These are phyloP conservation scores for Escallonia rubra DNA, from an alignment of 129 eudicot species.

Conservation along the genomic window DNA sequence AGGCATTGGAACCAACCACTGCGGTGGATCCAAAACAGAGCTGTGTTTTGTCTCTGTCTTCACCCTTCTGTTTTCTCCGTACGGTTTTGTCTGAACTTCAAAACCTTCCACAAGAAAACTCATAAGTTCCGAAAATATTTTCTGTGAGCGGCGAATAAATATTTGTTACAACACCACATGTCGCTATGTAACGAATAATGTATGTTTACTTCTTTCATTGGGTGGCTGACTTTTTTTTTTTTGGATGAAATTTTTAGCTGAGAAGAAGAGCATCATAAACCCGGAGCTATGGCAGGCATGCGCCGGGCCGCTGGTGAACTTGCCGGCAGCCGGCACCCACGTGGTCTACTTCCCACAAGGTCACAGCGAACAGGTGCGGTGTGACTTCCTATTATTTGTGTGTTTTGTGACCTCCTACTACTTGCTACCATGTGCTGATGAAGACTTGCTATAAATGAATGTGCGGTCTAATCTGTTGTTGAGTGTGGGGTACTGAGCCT, in stretches of 20 bases:
- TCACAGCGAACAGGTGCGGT: slow-evolving; percentile 84
- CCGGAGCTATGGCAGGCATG: slow-evolving; percentile 96
- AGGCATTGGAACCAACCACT: slow-evolving; percentile 11
- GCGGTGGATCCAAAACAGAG: background rate
- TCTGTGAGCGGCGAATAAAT: background rate
- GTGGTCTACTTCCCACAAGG: slow-evolving; percentile 98
- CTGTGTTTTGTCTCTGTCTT: slow-evolving; percentile 8
- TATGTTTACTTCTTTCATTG: background rate
- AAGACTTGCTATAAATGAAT: no score
- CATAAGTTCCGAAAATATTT: background rate
- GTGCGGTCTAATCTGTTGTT: no score
- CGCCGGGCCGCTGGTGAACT: slow-evolving; percentile 91
- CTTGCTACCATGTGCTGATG: no score
- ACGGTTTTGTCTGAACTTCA: background rate
- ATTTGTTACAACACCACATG: background rate
- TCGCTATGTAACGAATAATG: background rate
- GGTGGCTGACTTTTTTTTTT: no score
- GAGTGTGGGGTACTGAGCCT: no score
- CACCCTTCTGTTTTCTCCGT: background rate
- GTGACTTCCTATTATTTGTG: background rate
- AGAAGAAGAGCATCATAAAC: slow-evolving; percentile 68
- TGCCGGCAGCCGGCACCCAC: slow-evolving; percentile 94
- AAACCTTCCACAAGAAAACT: no score
- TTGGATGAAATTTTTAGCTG: slow-evolving; percentile 24
- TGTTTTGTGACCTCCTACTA: background rate